Conservation (phyloP, 2,329 filamentous ascomycete genomes). For the Ophiostoma tasmaniense region DNA sequence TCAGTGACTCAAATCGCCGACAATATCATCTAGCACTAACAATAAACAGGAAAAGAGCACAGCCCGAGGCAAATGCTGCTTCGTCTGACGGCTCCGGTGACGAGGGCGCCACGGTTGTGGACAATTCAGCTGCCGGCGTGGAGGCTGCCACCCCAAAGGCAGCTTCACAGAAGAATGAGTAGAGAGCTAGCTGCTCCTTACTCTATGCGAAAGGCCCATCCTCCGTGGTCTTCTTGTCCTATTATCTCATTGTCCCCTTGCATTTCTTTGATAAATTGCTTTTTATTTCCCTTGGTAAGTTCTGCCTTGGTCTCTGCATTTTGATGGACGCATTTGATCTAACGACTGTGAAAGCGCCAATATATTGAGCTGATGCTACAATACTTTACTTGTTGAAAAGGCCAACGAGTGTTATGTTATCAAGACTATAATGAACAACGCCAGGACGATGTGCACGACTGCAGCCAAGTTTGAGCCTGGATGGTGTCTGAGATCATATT, state of each 20-base stretch:
- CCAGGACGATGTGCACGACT: neutral
- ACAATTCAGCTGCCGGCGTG: slow-evolving; percentile 35
- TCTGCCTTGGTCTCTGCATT: neutral
- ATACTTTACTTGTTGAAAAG: neutral
- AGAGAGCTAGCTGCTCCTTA: neutral
- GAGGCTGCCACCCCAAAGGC: slow-evolving; percentile 12
- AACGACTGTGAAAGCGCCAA: neutral
- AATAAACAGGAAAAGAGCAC: slow-evolving; percentile 32
- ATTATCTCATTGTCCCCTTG: neutral
- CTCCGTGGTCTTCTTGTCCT: no score
- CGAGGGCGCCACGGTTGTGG: slow-evolving; percentile 47
- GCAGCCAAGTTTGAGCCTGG: neutral
- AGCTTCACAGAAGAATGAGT: slow-evolving; percentile 9
- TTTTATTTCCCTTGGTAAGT: neutral
- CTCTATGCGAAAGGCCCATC: neutral
- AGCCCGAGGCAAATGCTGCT: slow-evolving; percentile 32
- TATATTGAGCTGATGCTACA: neutral
- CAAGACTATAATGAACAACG: neutral
- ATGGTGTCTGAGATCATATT: neutral
- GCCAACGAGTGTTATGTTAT: neutral
- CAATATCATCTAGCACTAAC: neutral
- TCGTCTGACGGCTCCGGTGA: slow-evolving; percentile 40
- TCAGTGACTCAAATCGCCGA: neutral
- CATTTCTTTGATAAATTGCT: neutral
- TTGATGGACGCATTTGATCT: neutral